These are phyloP conservation scores for Tetrahymena elliotti DNA, from an alignment of 73 alveolate species.

Conservation along the genomic window DNA sequence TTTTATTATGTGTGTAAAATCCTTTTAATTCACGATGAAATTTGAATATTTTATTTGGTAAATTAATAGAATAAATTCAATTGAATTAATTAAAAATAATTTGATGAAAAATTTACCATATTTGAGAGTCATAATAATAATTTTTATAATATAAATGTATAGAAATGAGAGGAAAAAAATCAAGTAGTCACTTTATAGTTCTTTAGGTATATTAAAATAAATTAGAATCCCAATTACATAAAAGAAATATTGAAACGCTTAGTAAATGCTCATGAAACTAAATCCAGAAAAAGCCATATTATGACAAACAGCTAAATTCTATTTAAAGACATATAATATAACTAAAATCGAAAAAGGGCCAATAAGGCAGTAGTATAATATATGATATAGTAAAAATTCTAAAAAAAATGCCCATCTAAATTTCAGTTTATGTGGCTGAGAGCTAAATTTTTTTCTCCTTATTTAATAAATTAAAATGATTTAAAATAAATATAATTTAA, in stretches of 20 bases:
- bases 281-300: background rate
- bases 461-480: background rate
- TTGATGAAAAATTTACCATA: background rate
- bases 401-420: background rate
- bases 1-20: background rate
- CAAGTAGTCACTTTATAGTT: background rate
- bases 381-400: background rate
- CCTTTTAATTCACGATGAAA: background rate
- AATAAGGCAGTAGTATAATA: background rate
- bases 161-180: background rate
- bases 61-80: too few species aligned
- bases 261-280: background rate
- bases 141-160: background rate
- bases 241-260: background rate
- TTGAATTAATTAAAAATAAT: background rate
- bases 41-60: too few species aligned
- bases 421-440: background rate
- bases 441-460: background rate
- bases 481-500: background rate
- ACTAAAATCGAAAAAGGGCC: background rate
- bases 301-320: background rate
- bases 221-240: background rate
- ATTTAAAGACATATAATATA: background rate
- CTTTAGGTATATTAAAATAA: background rate
- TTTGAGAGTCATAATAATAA: background rate